A percentile compares a stretch with the other conserved stretches of the same genome.
Conservation (phyloP, 192 early-diverging fungal genomes). For the Jimgerdemannia flammicorona region DNA sequence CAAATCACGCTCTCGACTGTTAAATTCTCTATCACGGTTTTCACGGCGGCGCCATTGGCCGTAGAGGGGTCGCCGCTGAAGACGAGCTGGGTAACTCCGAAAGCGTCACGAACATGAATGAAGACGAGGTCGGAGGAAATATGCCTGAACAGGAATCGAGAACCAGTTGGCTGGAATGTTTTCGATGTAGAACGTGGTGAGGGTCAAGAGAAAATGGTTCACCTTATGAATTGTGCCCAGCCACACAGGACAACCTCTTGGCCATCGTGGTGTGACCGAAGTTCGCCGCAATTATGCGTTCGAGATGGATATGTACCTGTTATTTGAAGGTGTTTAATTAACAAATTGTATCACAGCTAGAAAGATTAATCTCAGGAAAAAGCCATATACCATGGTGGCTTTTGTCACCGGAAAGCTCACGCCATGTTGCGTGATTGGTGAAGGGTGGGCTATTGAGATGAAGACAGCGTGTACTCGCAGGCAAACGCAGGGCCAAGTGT, state of each 20-base stretch:
- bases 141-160: conserved; percentile 39
- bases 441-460: not conserved
- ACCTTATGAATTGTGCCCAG: conserved; percentile 68
- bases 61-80: conserved; percentile 23
- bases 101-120: conserved; percentile 72
- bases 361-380: too few relatives aligned
- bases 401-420: not conserved
- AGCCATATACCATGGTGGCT: not conserved
- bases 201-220: not conserved
- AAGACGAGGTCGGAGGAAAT: conserved; percentile 73
- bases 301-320: conserved; percentile 34
- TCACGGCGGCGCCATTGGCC: conserved; percentile 2
- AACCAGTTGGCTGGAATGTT: not conserved
- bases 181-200: not conserved
- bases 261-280: conserved; percentile 52
- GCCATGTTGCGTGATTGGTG: not conserved
- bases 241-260: conserved; percentile 69
- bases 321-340: too few relatives aligned
- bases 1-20: conserved; percentile 70
- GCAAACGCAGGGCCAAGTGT: not conserved
- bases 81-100: conserved; percentile 75
- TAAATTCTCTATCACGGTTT: conserved; percentile 46
- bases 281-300: conserved; percentile 80
- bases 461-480: not conserved
- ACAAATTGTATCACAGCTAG: too few relatives aligned